phyloP scores from a whole-genome alignment of 345 rosid species.

The Bruguiera gymnorhiza region DNA sequence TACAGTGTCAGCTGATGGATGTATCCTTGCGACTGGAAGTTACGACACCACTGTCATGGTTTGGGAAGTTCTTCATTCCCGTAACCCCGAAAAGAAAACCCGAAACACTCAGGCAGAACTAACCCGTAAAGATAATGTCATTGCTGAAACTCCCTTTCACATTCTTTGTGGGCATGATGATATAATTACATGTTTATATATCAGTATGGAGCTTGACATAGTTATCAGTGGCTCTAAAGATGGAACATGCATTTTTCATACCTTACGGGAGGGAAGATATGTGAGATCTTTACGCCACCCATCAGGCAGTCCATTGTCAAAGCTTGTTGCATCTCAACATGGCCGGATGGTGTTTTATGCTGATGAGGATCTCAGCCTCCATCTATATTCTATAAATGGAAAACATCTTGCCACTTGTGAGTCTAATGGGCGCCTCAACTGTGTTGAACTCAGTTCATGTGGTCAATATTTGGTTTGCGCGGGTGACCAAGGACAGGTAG shows the following conservation, averaged over 20 bases:
- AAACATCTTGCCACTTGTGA: conserved; percentile 85
- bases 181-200: conserved; percentile 78
- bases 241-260: conserved; percentile 90
- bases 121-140: conserved; percentile 61
- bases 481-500: conserved; percentile 93
- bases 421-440: conserved; percentile 89
- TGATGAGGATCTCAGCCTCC: conserved; percentile 86
- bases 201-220: conserved; percentile 86
- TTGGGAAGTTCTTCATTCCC: conserved; percentile 68
- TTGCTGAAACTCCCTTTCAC: conserved; percentile 88
- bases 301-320: conserved; percentile 74
- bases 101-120: conserved; percentile 46
- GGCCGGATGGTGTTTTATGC: conserved; percentile 78
- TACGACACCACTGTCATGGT: conserved; percentile 96
- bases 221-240: conserved; percentile 98
- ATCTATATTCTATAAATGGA: conserved; percentile 87
- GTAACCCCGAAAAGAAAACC: conserved; percentile 60
- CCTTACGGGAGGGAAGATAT: conserved; percentile 85
- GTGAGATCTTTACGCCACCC: conserved; percentile 85
- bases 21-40: conserved; percentile 93
- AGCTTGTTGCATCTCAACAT: conserved; percentile 80
- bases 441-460: conserved; percentile 79
- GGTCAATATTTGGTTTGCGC: conserved; percentile 91
- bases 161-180: conserved; percentile 96
- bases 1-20: conserved; percentile 85